phyloP scores from a whole-genome alignment of 441 rosid species.

The Adansonia rubrostipa region DNA sequence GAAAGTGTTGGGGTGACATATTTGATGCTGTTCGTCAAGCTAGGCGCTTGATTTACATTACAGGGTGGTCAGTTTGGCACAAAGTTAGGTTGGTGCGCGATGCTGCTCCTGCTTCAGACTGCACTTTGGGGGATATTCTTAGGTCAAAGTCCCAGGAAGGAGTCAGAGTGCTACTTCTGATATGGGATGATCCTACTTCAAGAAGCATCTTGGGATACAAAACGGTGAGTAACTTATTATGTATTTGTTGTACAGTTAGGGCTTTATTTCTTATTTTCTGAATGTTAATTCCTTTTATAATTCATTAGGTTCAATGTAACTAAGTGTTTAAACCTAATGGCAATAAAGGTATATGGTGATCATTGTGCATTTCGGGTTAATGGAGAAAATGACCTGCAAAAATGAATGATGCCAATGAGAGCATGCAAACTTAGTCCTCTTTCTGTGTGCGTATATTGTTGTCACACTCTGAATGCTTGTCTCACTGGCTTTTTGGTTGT shows the following conservation, averaged over 20 bases:
- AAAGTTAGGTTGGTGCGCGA: conserved; percentile 77
- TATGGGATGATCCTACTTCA: conserved; percentile 99
- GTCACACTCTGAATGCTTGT: not conserved
- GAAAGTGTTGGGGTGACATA: conserved; percentile 93
- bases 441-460: not conserved
- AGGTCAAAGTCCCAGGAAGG: conserved; percentile 94
- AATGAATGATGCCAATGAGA: conserved; percentile 4
- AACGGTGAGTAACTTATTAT: conserved; percentile 57
- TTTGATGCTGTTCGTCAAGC: conserved; percentile 85
- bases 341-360: not conserved
- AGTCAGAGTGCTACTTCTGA: conserved; percentile 88
- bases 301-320: not conserved
- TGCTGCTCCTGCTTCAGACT: conserved; percentile 50
- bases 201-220: conserved; percentile 82
- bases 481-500: not conserved
- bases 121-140: conserved; percentile 81
- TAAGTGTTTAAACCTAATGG: conserved; percentile 6
- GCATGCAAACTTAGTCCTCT: not conserved
- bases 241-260: not conserved
- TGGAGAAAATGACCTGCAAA: conserved; percentile 4
- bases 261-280: not conserved
- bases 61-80: conserved; percentile 99
- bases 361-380: not conserved
- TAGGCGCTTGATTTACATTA: conserved; percentile 78
- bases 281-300: not conserved